Conservation (phyloP, 2,329 filamentous ascomycete genomes). For the Endocalyx cinctus region DNA sequence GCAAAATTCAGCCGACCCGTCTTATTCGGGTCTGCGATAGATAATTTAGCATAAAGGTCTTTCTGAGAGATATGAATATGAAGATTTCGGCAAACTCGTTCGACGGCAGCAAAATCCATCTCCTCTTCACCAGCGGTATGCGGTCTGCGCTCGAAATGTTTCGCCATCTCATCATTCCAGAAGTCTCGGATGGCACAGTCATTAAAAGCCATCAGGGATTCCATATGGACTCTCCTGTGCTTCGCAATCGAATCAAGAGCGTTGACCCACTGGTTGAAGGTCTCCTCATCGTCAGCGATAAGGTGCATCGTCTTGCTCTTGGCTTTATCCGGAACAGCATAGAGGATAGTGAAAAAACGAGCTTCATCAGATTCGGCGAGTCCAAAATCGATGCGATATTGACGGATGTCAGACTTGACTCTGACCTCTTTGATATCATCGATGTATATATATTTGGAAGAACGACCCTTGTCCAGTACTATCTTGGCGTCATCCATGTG, state of each 20-base stretch:
- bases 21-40: conserved; percentile 61
- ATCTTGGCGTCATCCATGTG: conserved; percentile 83
- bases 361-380: conserved; percentile 62
- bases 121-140: conserved; percentile 57
- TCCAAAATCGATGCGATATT: conserved; percentile 81
- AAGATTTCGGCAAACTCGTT: conserved; percentile 79
- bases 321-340: conserved; percentile 70
- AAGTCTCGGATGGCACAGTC: conserved; percentile 77
- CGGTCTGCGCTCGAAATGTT: conserved; percentile 52
- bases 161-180: conserved; percentile 81
- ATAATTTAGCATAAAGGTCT: conserved; percentile 70
- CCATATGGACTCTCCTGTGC: conserved; percentile 85
- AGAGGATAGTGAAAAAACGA: conserved; percentile 87
- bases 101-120: conserved; percentile 73
- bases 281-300: conserved; percentile 68
- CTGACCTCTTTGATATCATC: conserved; percentile 93
- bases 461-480: conserved; percentile 75
- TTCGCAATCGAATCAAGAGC: conserved; percentile 81
- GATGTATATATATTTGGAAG: conserved; percentile 83
- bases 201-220: conserved; percentile 79
- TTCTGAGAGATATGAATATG: conserved; percentile 85
- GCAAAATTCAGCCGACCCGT: conserved; percentile 67
- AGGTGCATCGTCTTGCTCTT: conserved; percentile 87
- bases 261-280: conserved; percentile 74
- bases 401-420: conserved; percentile 75